A percentile compares a stretch with the other conserved stretches of the same genome.
Evolutionary conservation across 2,329 filamentous ascomycete species (phyloP).

Genomic region (Alternaria gaisen): DNA sequence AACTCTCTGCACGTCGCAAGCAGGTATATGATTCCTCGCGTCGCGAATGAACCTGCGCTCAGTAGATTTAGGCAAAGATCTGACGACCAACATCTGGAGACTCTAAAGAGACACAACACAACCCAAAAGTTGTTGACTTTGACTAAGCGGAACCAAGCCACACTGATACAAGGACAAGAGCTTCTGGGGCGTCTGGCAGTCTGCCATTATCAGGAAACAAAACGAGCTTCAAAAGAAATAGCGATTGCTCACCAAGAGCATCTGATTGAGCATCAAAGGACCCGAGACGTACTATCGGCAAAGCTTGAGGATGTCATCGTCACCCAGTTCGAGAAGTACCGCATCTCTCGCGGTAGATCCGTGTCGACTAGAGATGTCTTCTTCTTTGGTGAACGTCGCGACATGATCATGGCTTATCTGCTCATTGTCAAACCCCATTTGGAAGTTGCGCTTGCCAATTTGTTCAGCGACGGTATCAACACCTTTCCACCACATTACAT

Average conservation of each 20-base stretch:
- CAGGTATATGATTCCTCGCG: conserved; percentile 1
- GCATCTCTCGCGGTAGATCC: background rate
- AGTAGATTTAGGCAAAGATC: background rate
- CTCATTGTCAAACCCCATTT: conserved; percentile 7
- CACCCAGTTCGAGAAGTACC: background rate
- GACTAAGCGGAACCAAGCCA: background rate
- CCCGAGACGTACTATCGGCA: conserved; percentile 2
- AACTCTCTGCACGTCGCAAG: conserved; percentile 13
- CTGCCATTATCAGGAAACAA: background rate
- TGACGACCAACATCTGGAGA: conserved; percentile 1
- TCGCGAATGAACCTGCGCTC: background rate
- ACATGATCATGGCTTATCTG: conserved; percentile 19
- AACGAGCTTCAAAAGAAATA: background rate
- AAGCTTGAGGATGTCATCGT: conserved; percentile 2
- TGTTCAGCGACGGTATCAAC: background rate
- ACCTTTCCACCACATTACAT: background rate
- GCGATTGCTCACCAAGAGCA: background rate
- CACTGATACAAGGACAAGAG: conserved; percentile 1
- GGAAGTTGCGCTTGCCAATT: background rate
- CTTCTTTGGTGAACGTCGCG: conserved; percentile 14
- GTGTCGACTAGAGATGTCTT: background rate
- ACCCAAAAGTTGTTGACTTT: background rate
- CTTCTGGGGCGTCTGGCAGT: background rate
- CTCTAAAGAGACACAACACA: conserved; percentile 1
- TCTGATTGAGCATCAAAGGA: conserved; percentile 2